These are phyloP conservation scores for Fragaria ananassa DNA, from an alignment of 306 rosid species.

Conservation along the genomic window DNA sequence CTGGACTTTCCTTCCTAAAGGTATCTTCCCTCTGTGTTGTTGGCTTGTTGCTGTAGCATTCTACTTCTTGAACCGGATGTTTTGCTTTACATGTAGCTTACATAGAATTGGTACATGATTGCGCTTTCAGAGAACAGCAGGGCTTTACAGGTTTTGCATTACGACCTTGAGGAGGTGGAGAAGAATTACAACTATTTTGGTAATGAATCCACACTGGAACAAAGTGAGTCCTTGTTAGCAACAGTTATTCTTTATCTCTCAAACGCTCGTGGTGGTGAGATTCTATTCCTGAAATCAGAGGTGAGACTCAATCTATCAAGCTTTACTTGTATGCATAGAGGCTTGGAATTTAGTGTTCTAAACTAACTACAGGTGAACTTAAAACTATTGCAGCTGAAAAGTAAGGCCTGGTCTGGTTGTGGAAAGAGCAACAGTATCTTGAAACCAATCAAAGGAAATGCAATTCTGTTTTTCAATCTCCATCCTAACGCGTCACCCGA, in stretches of 20 bases:
- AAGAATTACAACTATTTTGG: conserved; percentile 36
- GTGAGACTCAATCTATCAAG: conserved; percentile 33
- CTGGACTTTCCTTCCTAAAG: conserved; percentile 93
- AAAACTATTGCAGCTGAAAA: conserved; percentile 42
- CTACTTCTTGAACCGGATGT: not conserved
- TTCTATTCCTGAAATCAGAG: conserved; percentile 59
- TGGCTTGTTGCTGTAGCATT: not conserved
- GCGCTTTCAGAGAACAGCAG: conserved; percentile 58
- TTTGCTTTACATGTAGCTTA: conserved; percentile 5
- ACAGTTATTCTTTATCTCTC: conserved; percentile 79
- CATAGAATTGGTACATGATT: conserved; percentile 6
- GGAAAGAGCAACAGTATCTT: conserved; percentile 32
- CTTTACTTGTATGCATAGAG: conserved; percentile 3
- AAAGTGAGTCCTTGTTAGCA: conserved; percentile 56
- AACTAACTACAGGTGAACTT: conserved; percentile 4
- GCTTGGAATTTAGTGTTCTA: conserved; percentile 6
- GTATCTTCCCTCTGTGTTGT: conserved; percentile 34
- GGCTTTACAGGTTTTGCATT: conserved; percentile 49
- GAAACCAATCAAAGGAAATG: conserved; percentile 72
- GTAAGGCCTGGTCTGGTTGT: conserved; percentile 47
- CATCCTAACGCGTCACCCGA: conserved; percentile 55
- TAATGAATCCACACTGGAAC: conserved; percentile 41
- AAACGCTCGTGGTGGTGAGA: conserved; percentile 64
- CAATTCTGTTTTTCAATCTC: conserved; percentile 65
- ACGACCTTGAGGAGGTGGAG: conserved; percentile 34